phyloP scores from a whole-genome alignment of 208 protist genomes.

The Acanthamoeba healyi region DNA sequence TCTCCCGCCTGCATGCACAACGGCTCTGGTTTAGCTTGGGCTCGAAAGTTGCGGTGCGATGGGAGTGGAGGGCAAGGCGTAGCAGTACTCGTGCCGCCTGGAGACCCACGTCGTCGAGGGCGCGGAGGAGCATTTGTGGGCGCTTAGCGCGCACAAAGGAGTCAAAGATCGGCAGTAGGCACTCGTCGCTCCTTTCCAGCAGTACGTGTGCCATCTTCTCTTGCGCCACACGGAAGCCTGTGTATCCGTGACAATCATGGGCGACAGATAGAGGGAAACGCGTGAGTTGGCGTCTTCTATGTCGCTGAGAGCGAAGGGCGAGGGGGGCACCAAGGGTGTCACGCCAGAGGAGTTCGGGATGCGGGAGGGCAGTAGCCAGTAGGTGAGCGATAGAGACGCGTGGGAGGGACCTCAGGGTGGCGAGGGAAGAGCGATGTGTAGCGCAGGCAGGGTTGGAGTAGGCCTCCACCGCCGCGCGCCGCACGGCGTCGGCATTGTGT shows the following conservation, averaged over 20 bases:
- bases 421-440: background rate
- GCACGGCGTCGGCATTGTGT: background rate
- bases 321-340: background rate
- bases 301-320: background rate
- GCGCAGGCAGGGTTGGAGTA: background rate
- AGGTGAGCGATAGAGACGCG: background rate
- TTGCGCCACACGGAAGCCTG: background rate
- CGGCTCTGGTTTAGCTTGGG: too few relatives aligned
- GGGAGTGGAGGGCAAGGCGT: background rate
- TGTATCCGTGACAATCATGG: too few relatives aligned
- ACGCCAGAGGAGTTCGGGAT: conserved; percentile 1
- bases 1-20: background rate
- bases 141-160: conserved; percentile 19
- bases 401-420: background rate
- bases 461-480: background rate
- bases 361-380: background rate
- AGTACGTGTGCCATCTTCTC: background rate
- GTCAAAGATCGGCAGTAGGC: conserved; percentile 30
- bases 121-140: background rate
- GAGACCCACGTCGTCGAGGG: background rate
- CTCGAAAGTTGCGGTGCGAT: too few relatives aligned
- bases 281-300: too few relatives aligned
- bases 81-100: background rate
- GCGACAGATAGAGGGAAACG: too few relatives aligned
- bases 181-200: background rate